phyloP scores from a whole-genome alignment of 805 yeast genomes.

The Millerago galiae region DNA sequence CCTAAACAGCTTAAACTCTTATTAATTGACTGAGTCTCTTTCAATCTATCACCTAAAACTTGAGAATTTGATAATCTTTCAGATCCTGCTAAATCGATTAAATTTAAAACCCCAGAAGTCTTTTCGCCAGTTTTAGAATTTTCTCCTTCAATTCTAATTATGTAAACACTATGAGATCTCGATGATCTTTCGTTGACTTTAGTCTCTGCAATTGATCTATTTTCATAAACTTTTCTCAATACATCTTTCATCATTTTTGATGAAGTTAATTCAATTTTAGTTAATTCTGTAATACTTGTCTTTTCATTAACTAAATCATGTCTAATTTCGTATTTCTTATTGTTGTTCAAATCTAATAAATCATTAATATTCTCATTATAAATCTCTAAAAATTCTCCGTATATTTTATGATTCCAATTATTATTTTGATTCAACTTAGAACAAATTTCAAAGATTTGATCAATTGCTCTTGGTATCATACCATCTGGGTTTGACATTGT shows the following conservation, averaged over 20 bases:
- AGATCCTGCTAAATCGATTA: conserved; percentile 92
- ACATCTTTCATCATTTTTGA: conserved; percentile 43
- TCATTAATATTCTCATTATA: conserved; percentile 82
- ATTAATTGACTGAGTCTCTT: conserved; percentile 86
- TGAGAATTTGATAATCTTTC: conserved; percentile 75
- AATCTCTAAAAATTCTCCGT: conserved; percentile 81
- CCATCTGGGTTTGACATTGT: conserved; percentile 84
- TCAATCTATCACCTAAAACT: conserved; percentile 71
- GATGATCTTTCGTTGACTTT: conserved; percentile 79
- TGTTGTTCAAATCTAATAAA: conserved; percentile 34
- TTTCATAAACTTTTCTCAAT: conserved; percentile 47
- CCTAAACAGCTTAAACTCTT: conserved; percentile 83
- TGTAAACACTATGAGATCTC: conserved; percentile 83
- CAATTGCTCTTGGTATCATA: conserved; percentile 71
- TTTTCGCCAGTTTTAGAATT: conserved; percentile 43
- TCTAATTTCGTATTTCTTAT: conserved; percentile 56
- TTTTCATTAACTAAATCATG: conserved; percentile 51
- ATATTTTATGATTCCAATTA: conserved; percentile 58
- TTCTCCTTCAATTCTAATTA: conserved; percentile 50
- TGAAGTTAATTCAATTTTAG: conserved; percentile 38
- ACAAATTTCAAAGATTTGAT: conserved; percentile 59
- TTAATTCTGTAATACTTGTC: conserved; percentile 58
- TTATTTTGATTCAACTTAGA: conserved; percentile 34
- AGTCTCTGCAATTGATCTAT: conserved; percentile 78
- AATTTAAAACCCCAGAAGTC: conserved; percentile 58